A percentile compares a stretch with the other conserved stretches of the same genome.
Conservation (phyloP, 441 rosid species). For the Pelargonium citronellum region DNA sequence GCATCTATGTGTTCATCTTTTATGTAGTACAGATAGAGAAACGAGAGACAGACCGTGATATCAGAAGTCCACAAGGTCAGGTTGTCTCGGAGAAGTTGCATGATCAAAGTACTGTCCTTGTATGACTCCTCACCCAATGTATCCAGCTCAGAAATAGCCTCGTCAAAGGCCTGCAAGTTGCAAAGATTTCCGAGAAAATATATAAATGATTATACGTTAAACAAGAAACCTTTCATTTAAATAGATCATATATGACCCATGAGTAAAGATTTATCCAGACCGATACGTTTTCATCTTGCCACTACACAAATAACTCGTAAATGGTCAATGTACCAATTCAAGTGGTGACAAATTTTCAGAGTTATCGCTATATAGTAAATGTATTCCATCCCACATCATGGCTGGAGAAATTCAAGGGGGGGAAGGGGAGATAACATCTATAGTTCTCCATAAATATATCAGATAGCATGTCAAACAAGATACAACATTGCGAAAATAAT, state of each 20-base stretch:
- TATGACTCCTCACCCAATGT: constrained; percentile 91
- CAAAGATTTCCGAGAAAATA: neutral
- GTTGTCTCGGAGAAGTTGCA: constrained; percentile 95
- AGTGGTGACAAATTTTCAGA: too few species aligned
- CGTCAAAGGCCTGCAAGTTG: constrained; percentile 70
- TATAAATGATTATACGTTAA: neutral
- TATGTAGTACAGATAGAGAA: neutral
- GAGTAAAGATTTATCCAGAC: neutral
- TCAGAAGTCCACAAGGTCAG: constrained; percentile 95
- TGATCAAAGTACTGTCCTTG: constrained; percentile 90
- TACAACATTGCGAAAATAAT: too few species aligned
- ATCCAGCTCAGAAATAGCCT: constrained; percentile 89
- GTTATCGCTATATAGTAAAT: too few species aligned
- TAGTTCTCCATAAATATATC: too few species aligned
- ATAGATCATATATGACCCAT: neutral
- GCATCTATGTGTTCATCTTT: neutral
- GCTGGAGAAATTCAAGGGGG: too few species aligned
- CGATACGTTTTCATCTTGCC: neutral
- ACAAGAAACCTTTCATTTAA: neutral
- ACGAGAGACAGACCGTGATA: constrained; percentile 41
- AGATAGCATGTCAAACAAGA: too few species aligned
- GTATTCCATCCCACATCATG: too few species aligned
- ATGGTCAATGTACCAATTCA: too few species aligned
- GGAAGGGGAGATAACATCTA: too few species aligned
- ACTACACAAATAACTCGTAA: neutral